Base-by-base conservation (phyloP, 2,329 filamentous ascomycete genomes). In the Cordyceps fumosorosea region DNA sequence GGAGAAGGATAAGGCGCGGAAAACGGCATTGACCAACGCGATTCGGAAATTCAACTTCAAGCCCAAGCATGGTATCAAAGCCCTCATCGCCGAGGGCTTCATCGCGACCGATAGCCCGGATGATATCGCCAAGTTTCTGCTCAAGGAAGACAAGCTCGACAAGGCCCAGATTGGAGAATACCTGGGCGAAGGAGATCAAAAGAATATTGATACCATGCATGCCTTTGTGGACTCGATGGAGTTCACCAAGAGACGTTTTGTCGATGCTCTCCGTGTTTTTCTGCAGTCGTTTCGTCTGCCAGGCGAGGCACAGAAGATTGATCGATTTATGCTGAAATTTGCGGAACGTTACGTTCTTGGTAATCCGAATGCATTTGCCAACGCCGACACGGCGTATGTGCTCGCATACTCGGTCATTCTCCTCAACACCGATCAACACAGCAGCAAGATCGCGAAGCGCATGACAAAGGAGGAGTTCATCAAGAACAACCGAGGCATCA, bases 261-360 rank as follows among this genome's bases (percentile, higher is more conserved):
- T 97, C 7, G 93, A 97, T 74, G 89, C 95, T 16, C 78, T 99
- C 29, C 87, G 95, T 44, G 88, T 91, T 63, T 99, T 99, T 70
- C 79, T 99, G 14, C 95, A 99, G 73, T 90, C 91, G 32, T 99
- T 99, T 80, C 89, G 95, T 65, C 80, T 99, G 16, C 95, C 95
- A 0, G 95, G 95, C 64, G 95, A 99, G 75, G 93, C 93, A 0
- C 95, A 99, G 73, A 99, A 99, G 79, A 99, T 99, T 67, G 95
- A 99, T 85, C 90, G 95, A 54, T 96, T 98, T 76, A 98, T 99
- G 95, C 80, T 99, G 67, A 99, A 99, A 74, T 99, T 98, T 76
- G 95, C 95, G 11, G 93, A 98, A 74, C 88, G 93, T 64, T 99
- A 99, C 73, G 90, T 96, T 57, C 89, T 88, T 64, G 93, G 93